phyloP scores from a whole-genome alignment of 768 basidiomycete genomes.

The Pulveroboletus sp. region DNA sequence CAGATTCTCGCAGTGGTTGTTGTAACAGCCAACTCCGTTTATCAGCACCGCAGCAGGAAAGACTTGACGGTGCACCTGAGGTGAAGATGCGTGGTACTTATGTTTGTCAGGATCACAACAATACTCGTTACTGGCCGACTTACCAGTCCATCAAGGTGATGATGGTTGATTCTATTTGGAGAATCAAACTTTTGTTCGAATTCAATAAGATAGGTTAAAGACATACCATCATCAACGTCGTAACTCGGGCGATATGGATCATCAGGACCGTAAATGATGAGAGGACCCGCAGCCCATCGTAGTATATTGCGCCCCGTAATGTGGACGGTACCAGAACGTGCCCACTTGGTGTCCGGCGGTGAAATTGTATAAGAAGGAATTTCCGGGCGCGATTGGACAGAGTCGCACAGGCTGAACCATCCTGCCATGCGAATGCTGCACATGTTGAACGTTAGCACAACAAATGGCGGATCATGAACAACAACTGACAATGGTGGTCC shows the following conservation, averaged over 20 bases:
- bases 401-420: constrained; percentile 29
- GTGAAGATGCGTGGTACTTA: constrained; percentile 8
- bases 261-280: constrained; percentile 41
- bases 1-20: constrained; percentile 19
- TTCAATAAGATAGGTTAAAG: neutral
- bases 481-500: constrained; percentile 17
- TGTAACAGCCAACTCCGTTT: constrained; percentile 36
- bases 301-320: no score
- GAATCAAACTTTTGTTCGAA: neutral
- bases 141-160: constrained; percentile 32
- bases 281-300: constrained; percentile 45
- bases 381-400: constrained; percentile 36
- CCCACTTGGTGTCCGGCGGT: constrained; percentile 18
- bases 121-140: neutral
- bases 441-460: neutral
- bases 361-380: constrained; percentile 38
- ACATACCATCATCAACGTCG: constrained; percentile 23
- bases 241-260: constrained; percentile 10
- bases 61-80: constrained; percentile 10
- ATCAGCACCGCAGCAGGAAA: constrained; percentile 35
- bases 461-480: neutral
- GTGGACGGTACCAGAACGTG: no score
- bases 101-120: neutral
- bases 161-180: constrained; percentile 13
- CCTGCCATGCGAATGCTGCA: constrained; percentile 25